Base-by-base conservation (phyloP, 768 basidiomycete genomes). In the Suillus spraguei region DNA sequence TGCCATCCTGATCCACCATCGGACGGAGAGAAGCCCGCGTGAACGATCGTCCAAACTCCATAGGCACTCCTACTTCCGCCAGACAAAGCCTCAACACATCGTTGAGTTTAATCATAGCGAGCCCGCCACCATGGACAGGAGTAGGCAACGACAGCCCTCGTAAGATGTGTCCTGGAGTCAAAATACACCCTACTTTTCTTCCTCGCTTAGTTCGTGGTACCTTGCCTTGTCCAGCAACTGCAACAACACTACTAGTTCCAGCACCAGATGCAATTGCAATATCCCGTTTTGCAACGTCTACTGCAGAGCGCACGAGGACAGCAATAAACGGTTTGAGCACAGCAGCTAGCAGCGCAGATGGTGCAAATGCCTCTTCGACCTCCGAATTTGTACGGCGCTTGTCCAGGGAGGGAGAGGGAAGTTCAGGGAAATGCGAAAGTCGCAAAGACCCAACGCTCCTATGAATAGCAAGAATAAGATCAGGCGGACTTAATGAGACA, bases 121-220 rank as follows among this genome's bases (percentile, higher is more conserved):
- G 62, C 46, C 17, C 60, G 32, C 46, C 49, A 41, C 42, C 56
- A 2, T 50, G 62, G 35, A 41, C 38, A 63, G 52, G 61, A 22
- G 58, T 6, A 53, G 63, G 66, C 20, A 67, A 54, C 20, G 66
- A 65, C 42, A 81, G 63, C 39, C 79, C 80, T n/a, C 78, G 77
- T 56, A 79, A 59, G 49, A 82, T 60, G 63, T 82, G 81, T 38
- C 75, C 68, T 3, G 80, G 81, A 1, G 80, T 78, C 52, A 82
- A 68, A 52, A 78, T 56, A 13, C 72, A 67, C 10, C 68, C 64
- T 60, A 67, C 46, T 64, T 67, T 71, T 22, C 70, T 74, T 63
- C n/a, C 58, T 61, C 64, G 72, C 61, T 64, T 70, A 60, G 70
- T 61, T 35, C 71, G 67, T 35, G 65, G 63, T 33, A 56, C 49